These are phyloP conservation scores for Eimeria falciformis DNA, from an alignment of 169 alveolate genomes.

Conservation along the genomic window DNA sequence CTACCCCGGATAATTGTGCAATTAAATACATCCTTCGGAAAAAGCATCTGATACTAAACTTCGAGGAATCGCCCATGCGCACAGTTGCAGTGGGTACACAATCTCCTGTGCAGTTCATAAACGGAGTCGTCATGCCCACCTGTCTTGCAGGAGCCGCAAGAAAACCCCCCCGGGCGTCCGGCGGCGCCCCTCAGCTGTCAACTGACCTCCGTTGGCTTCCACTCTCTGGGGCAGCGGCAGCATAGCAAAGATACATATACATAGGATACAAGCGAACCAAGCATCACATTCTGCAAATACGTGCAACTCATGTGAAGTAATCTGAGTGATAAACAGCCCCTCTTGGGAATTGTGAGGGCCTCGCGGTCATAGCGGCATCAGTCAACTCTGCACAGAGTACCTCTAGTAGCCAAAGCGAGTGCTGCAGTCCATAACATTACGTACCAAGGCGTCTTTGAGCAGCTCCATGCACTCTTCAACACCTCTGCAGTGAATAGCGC, in stretches of 20 bases:
- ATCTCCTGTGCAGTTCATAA: no score
- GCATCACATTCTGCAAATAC: neutral
- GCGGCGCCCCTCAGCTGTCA: conserved; percentile 76
- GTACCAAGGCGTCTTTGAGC: conserved; percentile 70
- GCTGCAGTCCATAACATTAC: neutral
- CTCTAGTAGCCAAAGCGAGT: no score
- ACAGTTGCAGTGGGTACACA: no score
- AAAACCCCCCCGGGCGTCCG: conserved; percentile 76
- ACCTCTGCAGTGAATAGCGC: conserved; percentile 74
- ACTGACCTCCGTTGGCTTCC: conserved; percentile 55
- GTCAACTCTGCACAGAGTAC: no score
- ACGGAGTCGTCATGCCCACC: neutral
- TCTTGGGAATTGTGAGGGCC: no score
- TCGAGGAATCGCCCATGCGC: no score
- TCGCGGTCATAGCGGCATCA: no score
- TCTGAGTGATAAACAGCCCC: no score
- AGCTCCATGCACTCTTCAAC: conserved; percentile 47
- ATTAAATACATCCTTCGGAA: no score
- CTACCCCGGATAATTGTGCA: no score
- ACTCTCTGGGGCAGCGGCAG: neutral
- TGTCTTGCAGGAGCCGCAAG: conserved; percentile 67
- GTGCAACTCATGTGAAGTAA: neutral
- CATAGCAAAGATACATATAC: neutral
- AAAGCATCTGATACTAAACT: no score
- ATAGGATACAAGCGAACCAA: no score